phyloP scores from a whole-genome alignment of 306 rosid species.

The Benincasa hispida region DNA sequence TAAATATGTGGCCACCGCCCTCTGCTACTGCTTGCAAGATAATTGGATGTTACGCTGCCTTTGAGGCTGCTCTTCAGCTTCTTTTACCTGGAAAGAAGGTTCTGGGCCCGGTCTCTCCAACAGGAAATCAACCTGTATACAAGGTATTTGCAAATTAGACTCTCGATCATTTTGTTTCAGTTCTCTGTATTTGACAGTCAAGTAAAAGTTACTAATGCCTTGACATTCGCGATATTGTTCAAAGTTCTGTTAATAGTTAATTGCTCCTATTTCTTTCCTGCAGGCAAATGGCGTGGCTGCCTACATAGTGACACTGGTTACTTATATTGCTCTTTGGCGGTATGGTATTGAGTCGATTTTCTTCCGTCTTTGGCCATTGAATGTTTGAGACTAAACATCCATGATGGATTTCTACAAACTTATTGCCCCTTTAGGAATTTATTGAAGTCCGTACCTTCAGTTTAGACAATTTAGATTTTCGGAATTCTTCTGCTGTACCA shows the following conservation, averaged over 20 bases:
- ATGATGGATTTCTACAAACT: not conserved
- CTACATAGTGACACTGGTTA: constrained; percentile 52
- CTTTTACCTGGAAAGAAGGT: constrained; percentile 67
- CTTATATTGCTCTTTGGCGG: constrained; percentile 87
- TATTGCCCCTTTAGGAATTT: not conserved
- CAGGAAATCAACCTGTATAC: constrained; percentile 73
- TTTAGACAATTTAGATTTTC: not conserved
- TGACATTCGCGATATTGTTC: not conserved
- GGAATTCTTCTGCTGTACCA: not conserved
- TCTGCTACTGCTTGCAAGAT: constrained; percentile 47
- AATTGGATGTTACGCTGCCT: constrained; percentile 49
- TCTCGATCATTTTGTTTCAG: not conserved
- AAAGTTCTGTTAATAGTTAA: too few species aligned
- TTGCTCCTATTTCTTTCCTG: constrained; percentile 5
- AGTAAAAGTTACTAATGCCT: not conserved
- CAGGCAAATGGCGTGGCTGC: constrained; percentile 86
- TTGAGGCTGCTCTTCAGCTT: constrained; percentile 81
- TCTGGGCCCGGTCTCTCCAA: constrained; percentile 80
- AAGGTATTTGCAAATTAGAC: constrained; percentile 34
- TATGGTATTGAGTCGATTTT: constrained; percentile 39
- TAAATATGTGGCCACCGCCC: constrained; percentile 66
- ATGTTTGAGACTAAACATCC: not conserved
- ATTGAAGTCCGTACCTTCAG: not conserved
- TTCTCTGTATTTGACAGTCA: not conserved
- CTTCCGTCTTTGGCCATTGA: not conserved